Base-by-base conservation (phyloP, 2,329 filamentous ascomycete species). In the Chaetomium globosum region DNA sequence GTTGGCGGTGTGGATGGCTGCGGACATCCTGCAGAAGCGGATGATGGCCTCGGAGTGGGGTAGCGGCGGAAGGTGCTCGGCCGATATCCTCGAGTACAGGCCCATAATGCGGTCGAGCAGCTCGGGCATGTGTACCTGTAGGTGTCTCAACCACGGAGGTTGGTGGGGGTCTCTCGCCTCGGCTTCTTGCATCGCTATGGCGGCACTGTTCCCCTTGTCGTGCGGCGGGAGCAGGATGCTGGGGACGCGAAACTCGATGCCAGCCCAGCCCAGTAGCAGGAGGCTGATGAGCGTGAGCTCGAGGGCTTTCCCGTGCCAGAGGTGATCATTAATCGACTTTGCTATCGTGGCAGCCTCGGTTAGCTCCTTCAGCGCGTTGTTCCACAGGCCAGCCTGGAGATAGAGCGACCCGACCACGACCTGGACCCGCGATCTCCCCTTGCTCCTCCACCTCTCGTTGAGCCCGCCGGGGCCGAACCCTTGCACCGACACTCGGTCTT, bases 241-340 rank as follows among this genome's bases (percentile, higher is more conserved):
- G 2, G 87, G 87, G n/a, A 95, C 84, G 72, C 89, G 85, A 72
- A 98, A 98, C 73, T 95, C 90, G 72, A 94, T 82, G 4, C 89
- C 90, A 43, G 89, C 86, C 91, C 93, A 97, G 33, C 88, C 90
- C 67, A 96, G 87, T 72, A 98, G 85, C 49, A 98, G 74, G 70
- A 98, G 83, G 73, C 90, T 92, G 30, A 96, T 83, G 55, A 95
- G 80, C 66, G 96, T 91, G 31, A 93, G 87, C 75, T 99, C 96
- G 23, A 99, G 82, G 1, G 92, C 93, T 77, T 98, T 98, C 21
- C 91, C 95, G 78, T 97, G 92, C 94, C 95, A 99, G n/a, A 98
- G 77, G 77, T 97, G 92, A 77, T 99, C 95, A 72, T 92, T 93
- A 65, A 91, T 85, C 46, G 87, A 88, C 71, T 92, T 89, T 19